Conservation (phyloP, 768 basidiomycete genomes). For the Amanita jacksonii region DNA sequence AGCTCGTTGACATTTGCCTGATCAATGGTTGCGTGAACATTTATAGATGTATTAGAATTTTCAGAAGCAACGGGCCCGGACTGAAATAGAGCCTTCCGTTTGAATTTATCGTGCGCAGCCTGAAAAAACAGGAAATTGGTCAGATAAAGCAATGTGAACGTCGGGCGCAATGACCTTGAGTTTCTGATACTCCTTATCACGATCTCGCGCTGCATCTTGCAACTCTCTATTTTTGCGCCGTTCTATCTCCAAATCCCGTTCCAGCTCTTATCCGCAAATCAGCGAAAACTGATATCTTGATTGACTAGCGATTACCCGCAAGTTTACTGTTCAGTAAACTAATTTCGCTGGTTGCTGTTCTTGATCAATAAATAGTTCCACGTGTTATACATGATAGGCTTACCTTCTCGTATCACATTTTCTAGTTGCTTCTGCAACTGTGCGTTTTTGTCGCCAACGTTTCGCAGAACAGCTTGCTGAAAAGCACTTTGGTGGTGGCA, state of each 20-base stretch:
- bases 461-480: slow-evolving; percentile 76
- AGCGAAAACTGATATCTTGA: not conserved
- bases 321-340: slow-evolving; percentile 60
- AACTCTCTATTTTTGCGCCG: slow-evolving; percentile 64
- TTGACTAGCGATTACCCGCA: slow-evolving; percentile 30
- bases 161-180: slow-evolving; percentile 39
- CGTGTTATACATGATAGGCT: not conserved
- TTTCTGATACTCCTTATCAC: slow-evolving; percentile 83
- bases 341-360: slow-evolving; percentile 68
- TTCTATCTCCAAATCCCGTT: slow-evolving; percentile 75
- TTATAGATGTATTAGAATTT: slow-evolving; percentile 10
- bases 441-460: slow-evolving; percentile 72
- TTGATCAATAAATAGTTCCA: not conserved
- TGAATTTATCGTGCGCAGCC: slow-evolving; percentile 76
- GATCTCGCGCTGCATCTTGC: slow-evolving; percentile 64
- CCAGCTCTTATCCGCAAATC: slow-evolving; percentile 41
- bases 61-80: slow-evolving; percentile 17
- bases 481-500: slow-evolving; percentile 43
- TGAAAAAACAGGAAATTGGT: slow-evolving; percentile 17
- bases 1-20: slow-evolving; percentile 17
- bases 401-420: slow-evolving; percentile 80
- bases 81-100: slow-evolving; percentile 67
- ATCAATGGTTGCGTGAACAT: slow-evolving; percentile 10
- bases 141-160: too few species aligned
- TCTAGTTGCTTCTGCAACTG: slow-evolving; percentile 81